phyloP scores from a whole-genome alignment of 2,329 filamentous ascomycete genomes.

The Fusarium guadeloupense region DNA sequence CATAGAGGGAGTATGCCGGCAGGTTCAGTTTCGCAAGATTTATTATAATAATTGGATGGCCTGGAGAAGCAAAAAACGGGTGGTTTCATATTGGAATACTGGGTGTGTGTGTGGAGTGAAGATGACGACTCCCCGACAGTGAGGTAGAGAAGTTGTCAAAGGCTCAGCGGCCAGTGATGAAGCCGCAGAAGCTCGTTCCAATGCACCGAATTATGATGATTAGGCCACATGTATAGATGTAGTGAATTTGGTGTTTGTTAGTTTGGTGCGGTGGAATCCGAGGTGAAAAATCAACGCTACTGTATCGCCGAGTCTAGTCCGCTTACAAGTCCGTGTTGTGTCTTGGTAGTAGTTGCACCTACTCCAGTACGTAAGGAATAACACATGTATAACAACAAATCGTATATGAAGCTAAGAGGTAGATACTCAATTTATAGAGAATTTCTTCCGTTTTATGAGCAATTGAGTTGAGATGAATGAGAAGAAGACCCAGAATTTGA shows the following conservation, averaged over 20 bases:
- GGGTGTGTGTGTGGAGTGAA: constrained; percentile 11
- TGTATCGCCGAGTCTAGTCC: constrained; percentile 20
- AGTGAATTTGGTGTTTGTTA: neutral
- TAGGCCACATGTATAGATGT: neutral
- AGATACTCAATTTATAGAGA: too few species aligned
- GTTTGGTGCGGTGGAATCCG: neutral
- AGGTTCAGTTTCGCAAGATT: neutral
- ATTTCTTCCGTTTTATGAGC: neutral
- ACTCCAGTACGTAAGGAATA: neutral
- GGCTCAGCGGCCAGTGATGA: constrained; percentile 18
- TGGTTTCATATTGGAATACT: constrained; percentile 17
- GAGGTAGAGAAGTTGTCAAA: neutral
- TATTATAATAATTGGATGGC: constrained; percentile 11
- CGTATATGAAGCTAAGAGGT: too few species aligned
- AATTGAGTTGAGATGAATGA: neutral
- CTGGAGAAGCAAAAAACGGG: constrained; percentile 2
- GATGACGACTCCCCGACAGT: neutral
- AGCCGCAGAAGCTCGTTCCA: neutral
- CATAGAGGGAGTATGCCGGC: constrained; percentile 3
- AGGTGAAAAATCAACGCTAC: constrained; percentile 19
- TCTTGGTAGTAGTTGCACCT: neutral
- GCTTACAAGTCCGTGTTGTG: constrained; percentile 12
- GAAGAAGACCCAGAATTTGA: constrained; percentile 10
- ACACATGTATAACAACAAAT: neutral
- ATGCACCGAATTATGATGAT: neutral